These are phyloP conservation scores for Coemansia sp. DNA, from an alignment of 192 early-diverging fungal species.

Conservation along the genomic window DNA sequence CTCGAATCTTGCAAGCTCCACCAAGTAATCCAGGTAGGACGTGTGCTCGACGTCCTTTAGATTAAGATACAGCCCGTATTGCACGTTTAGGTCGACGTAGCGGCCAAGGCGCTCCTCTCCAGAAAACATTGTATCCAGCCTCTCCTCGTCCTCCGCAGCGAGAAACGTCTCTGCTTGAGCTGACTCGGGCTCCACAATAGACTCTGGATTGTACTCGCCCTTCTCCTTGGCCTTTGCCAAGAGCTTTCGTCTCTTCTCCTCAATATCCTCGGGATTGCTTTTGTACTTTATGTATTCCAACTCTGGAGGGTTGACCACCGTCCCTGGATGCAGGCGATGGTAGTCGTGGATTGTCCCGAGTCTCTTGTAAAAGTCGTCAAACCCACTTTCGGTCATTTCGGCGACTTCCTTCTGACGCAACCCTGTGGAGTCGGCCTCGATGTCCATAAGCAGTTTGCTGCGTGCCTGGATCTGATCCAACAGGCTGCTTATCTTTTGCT, in stretches of 20 bases:
- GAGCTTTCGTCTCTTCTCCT: constrained; percentile 49
- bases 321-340: constrained; percentile 76
- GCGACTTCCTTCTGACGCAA: constrained; percentile 68
- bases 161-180: constrained; percentile 29
- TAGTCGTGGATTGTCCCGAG: constrained; percentile 78
- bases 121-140: constrained; percentile 83
- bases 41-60: constrained; percentile 54
- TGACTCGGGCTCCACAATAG: not conserved
- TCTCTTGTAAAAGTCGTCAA: constrained; percentile 85
- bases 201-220: constrained; percentile 15
- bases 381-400: constrained; percentile 67
- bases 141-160: constrained; percentile 40
- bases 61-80: constrained; percentile 82
- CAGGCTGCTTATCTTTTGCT: constrained; percentile 74
- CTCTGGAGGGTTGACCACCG: constrained; percentile 76
- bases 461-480: constrained; percentile 69
- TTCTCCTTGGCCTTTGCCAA: constrained; percentile 22
- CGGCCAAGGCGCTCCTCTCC: constrained; percentile 86
- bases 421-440: constrained; percentile 74
- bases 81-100: constrained; percentile 81
- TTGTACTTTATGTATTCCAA: constrained; percentile 66
- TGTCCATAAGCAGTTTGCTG: constrained; percentile 60
- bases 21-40: constrained; percentile 63
- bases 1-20: constrained; percentile 41
- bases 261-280: constrained; percentile 46